Conservation (phyloP, 2,329 filamentous ascomycete species). For the Metarhizium anisopliae region DNA sequence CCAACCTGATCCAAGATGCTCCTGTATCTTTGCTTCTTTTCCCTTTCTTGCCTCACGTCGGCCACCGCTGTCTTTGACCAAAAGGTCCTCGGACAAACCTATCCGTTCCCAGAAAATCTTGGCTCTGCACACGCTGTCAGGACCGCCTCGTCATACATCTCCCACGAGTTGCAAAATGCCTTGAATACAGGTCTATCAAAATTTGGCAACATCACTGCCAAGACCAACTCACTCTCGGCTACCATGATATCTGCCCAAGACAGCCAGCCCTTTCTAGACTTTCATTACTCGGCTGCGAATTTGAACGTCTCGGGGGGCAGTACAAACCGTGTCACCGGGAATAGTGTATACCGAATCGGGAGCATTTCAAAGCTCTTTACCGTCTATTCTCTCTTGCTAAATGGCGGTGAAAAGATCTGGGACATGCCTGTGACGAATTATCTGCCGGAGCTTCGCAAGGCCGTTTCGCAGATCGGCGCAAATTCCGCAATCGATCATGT, state of each 20-base stretch:
- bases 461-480: neutral
- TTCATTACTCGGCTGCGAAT: slow-evolving; percentile 6
- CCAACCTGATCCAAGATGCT: too few relatives aligned
- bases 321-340: neutral
- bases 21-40: too few relatives aligned
- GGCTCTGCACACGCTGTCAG: neutral
- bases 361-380: slow-evolving; percentile 10
- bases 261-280: slow-evolving; percentile 4
- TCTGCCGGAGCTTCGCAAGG: slow-evolving; percentile 14
- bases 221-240: slow-evolving; percentile 7
- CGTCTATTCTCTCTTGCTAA: slow-evolving; percentile 15
- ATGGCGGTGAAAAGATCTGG: slow-evolving; percentile 13
- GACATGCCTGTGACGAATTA: slow-evolving; percentile 16
- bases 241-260: slow-evolving; percentile 5
- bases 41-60: neutral
- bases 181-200: slow-evolving; percentile 1
- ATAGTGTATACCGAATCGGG: slow-evolving; percentile 9
- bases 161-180: neutral
- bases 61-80: neutral
- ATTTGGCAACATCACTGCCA: slow-evolving; percentile 6
- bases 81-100: neutral
- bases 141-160: neutral
- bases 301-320: slow-evolving; percentile 10
- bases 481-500: neutral
- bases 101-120: neutral